Evolutionary conservation across 805 yeast genomes (phyloP), one percentile per base, ranked within the genome.

Genomic region (Saccharomycopsis vini): DNA sequence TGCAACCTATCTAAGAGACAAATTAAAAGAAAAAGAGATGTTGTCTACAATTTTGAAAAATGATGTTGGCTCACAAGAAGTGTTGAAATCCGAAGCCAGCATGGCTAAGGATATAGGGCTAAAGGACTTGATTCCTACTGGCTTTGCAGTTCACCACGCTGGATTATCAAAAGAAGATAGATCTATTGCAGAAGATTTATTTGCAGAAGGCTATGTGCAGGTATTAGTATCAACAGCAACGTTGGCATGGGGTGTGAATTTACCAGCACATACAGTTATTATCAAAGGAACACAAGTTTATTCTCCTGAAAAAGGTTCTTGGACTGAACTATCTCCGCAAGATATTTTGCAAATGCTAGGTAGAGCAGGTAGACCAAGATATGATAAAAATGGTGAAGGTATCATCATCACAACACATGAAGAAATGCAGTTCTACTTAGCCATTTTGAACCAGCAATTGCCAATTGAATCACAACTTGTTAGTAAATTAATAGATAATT

Each of bases 291-390:
- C 98, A 0, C 95, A 86, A 55, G 79, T 88, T 0, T 92, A 94
- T 55, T 82, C 92, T 4, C 97, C 99, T 0, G 92, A 83, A 50
- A 75, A 74, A 50, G 95, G 97, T 43, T 64, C 74, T 5, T 90
- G 97, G 97, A 77, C 77, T 2, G 92, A 85, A 56, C 64, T 90
- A n/a, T 81, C 95, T 0, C 94, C 97, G 0, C 98, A 90, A 55
- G 97, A 92, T 62, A 81, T 90, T 31, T 61, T 90, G 7, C 98
- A 90, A 63, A 90, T 90, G 97, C 68, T 90, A n/a, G 97, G 97
- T 30, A 77, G 97, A 66, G 97, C 97, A 16, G 97, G 97, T 53
- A 73, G 98, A 62, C 98, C 98, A 0, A 71, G 96, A 42, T 92
- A 82, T 62, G 98, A 90, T 60, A 77, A 78, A 15, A 75, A 78